Evolutionary conservation across 208 protist genomes (phyloP).

Genomic region (Porcisia hertigi): DNA sequence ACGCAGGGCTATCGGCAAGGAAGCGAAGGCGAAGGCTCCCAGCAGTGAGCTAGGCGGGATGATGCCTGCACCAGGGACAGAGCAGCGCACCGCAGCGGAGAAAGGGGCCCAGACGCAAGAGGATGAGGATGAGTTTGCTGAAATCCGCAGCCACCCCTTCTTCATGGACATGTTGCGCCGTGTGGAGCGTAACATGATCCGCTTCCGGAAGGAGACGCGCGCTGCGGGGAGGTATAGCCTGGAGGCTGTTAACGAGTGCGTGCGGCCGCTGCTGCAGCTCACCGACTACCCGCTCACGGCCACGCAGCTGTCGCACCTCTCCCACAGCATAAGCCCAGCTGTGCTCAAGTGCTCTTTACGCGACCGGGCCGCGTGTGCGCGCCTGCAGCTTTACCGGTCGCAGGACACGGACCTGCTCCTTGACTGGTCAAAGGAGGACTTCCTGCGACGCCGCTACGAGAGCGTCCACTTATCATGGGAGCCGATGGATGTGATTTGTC

Average conservation of each 20-base stretch:
- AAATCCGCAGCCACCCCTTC: constrained; percentile 74
- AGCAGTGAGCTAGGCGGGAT: constrained; percentile 15
- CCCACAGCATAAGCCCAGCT: constrained; percentile 59
- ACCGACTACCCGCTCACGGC: constrained; percentile 86
- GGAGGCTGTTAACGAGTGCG: constrained; percentile 72
- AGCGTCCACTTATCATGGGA: constrained; percentile 92
- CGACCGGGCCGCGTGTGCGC: constrained; percentile 51
- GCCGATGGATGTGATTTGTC: constrained; percentile 78
- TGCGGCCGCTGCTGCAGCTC: constrained; percentile 86
- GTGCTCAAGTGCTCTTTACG: constrained; percentile 68
- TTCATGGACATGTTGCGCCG: constrained; percentile 73
- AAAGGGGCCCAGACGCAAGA: constrained; percentile 1
- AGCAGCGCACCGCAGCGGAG: neutral
- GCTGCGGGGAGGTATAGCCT: constrained; percentile 60
- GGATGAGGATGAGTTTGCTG: constrained; percentile 40
- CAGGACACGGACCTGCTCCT: constrained; percentile 76
- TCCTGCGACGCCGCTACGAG: constrained; percentile 90
- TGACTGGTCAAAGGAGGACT: constrained; percentile 90
- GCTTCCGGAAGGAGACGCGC: constrained; percentile 74
- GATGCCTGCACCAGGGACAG: neutral
- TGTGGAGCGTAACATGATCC: constrained; percentile 75
- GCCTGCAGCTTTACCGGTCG: constrained; percentile 82
- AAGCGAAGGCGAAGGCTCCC: neutral
- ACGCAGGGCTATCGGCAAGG: neutral
- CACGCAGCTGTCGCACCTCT: constrained; percentile 58